A percentile compares a stretch with the other conserved stretches of the same genome.
These are phyloP conservation scores for Apiotrichum siamense DNA, from an alignment of 1,284 basidiomycete species.

Conservation along the genomic window DNA sequence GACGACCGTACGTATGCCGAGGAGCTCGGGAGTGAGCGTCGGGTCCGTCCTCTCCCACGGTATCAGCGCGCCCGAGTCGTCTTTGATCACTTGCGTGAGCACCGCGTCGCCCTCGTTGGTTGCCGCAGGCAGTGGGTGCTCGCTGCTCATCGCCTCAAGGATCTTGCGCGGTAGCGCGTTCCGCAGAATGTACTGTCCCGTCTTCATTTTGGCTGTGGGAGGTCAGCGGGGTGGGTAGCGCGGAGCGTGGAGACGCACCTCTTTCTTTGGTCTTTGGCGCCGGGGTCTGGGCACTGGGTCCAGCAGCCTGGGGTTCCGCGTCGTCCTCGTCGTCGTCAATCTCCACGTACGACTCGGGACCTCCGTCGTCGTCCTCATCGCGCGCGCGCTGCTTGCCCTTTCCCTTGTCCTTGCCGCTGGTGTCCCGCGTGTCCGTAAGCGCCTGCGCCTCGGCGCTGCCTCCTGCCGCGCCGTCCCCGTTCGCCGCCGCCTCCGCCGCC, in stretches of 20 bases:
- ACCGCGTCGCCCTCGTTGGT: constrained; percentile 2
- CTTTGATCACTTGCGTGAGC: constrained; percentile 7
- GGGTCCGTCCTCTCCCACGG: constrained; percentile 43
- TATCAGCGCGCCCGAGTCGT: constrained; percentile 41
- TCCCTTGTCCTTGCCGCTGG: constrained; percentile 10
- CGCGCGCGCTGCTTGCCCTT: constrained; percentile 23
- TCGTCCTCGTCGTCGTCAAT: constrained; percentile 24
- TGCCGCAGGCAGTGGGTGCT: constrained; percentile 30
- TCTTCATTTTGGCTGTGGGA: constrained; percentile 16
- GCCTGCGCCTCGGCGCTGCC: constrained; percentile 8
- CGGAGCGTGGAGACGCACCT: constrained; percentile 2
- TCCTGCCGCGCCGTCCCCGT: not conserved
- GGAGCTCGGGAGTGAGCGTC: constrained; percentile 13
- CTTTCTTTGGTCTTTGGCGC: constrained; percentile 10
- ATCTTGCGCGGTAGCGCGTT: constrained; percentile 30
- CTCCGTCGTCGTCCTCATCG: constrained; percentile 19
- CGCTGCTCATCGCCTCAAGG: constrained; percentile 25
- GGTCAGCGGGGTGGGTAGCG: not conserved
- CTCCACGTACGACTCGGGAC: too few relatives aligned
- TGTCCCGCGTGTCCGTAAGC: constrained; percentile 18
- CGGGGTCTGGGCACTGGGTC: too few relatives aligned
- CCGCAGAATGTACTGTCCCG: constrained; percentile 35
- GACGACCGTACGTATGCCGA: constrained; percentile 44
- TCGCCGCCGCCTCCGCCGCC: constrained; percentile 7
- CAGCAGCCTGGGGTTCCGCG: constrained; percentile 17